Percentiles rank a stretch among this genome's conserved stretches.
Conservation (phyloP, 805 yeast genomes). For the Cyberlindnera euphorbiae region DNA sequence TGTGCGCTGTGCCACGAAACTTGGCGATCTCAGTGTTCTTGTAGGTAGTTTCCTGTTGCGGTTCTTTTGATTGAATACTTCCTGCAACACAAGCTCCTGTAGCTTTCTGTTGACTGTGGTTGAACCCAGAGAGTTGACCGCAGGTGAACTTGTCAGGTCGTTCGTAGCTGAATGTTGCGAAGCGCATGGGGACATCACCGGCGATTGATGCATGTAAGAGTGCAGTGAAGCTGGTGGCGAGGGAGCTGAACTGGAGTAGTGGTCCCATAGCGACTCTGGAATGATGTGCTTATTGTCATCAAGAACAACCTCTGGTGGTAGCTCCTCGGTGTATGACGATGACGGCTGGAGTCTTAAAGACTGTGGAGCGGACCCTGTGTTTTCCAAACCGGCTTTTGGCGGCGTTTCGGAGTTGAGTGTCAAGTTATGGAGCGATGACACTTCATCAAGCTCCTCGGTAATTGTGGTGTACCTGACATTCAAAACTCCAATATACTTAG, state of each 20-base stretch:
- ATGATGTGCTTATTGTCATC: constrained; percentile 91
- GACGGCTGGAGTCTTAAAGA: constrained; percentile 15
- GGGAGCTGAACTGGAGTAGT: constrained; percentile 44
- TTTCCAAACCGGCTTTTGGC: constrained; percentile 17
- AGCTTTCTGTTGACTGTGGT: constrained; percentile 68
- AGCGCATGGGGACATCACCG: constrained; percentile 10
- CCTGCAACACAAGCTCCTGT: constrained; percentile 65
- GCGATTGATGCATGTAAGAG: constrained; percentile 30
- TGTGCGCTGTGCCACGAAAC: constrained; percentile 10
- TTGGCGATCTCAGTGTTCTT: constrained; percentile 21
- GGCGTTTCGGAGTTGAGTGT: constrained; percentile 14
- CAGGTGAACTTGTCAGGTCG: neutral
- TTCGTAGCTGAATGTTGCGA: neutral
- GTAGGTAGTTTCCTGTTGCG: constrained; percentile 2
- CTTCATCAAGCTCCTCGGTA: constrained; percentile 22
- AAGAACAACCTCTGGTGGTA: constrained; percentile 76
- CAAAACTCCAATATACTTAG: constrained; percentile 88
- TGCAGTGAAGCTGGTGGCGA: constrained; percentile 35
- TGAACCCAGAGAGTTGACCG: constrained; percentile 39
- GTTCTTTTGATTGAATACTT: constrained; percentile 56
- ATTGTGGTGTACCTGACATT: constrained; percentile 69
- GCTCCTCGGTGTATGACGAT: constrained; percentile 25
- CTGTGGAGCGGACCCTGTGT: constrained; percentile 14
- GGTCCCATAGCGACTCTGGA: constrained; percentile 72
- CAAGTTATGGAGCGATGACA: constrained; percentile 15